Conservation (phyloP, 768 basidiomycete species). For the Hygrophoropsis aurantiaca region DNA sequence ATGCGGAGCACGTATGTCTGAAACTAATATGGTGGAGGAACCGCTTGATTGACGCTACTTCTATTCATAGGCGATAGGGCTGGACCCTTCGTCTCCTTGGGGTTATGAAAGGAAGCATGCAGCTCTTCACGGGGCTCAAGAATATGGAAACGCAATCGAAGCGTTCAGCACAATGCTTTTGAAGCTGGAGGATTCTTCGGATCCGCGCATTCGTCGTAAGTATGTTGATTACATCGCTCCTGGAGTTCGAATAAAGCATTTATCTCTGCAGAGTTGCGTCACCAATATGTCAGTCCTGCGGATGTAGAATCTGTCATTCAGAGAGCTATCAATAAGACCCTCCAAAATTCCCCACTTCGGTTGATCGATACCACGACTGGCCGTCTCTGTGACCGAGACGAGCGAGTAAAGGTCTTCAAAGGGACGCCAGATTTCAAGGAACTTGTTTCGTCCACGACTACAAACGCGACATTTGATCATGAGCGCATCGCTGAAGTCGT, state of each 20-base stretch:
- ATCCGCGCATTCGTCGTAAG: slow-evolving; percentile 7
- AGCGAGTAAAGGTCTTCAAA: too few relatives aligned
- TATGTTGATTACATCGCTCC: not conserved
- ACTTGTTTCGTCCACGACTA: not conserved
- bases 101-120: too few relatives aligned
- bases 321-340: slow-evolving; percentile 2
- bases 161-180: slow-evolving; percentile 8
- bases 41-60: not conserved
- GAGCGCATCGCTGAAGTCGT: not conserved
- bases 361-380: too few relatives aligned
- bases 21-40: not conserved
- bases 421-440: slow-evolving; percentile 6
- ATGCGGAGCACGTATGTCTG: not conserved
- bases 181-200: slow-evolving; percentile 1
- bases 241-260: slow-evolving; percentile 2
- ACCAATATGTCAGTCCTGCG: not conserved
- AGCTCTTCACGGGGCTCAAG: slow-evolving; percentile 1
- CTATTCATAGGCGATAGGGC: slow-evolving; percentile 9
- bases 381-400: too few relatives aligned
- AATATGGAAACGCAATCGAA: slow-evolving; percentile 12
- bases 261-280: too few relatives aligned
- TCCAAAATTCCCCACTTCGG: not conserved
- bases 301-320: slow-evolving; percentile 3
- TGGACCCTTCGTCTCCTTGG: slow-evolving; percentile 12
- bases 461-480: too few relatives aligned